Percentiles rank a stretch among this genome's conserved stretches.
phyloP scores from a whole-genome alignment of 352 stramenopile genomes.

The Pythium monospermum region DNA sequence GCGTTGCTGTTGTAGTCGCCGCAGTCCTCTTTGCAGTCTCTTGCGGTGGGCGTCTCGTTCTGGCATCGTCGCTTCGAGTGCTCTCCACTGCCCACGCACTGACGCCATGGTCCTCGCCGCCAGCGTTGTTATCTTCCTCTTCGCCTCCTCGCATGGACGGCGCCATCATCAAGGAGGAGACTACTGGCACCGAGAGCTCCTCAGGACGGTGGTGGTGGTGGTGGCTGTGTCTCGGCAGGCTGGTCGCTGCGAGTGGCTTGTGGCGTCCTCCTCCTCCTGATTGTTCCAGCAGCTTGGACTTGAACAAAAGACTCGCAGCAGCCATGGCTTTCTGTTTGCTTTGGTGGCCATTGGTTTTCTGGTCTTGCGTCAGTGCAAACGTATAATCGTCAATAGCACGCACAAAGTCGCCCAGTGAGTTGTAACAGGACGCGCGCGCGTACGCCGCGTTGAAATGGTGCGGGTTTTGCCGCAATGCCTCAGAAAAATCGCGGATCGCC shows the following conservation, averaged over 20 bases:
- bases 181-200: no score
- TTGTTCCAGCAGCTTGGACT: constrained; percentile 28
- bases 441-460: constrained; percentile 88
- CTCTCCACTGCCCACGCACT: no score
- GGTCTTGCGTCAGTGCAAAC: constrained; percentile 79
- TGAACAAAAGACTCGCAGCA: no score
- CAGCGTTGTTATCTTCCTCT: neutral
- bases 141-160: neutral
- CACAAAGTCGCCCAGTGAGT: constrained; percentile 79
- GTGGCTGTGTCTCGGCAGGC: constrained; percentile 24
- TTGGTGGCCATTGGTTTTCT: constrained; percentile 21
- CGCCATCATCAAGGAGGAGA: no score
- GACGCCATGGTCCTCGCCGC: neutral
- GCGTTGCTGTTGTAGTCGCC: no score
- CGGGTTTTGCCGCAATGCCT: constrained; percentile 68
- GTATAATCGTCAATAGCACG: constrained; percentile 90
- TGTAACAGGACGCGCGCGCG: constrained; percentile 81
- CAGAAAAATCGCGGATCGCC: constrained; percentile 78
- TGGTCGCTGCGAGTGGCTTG: no score
- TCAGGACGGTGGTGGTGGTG: no score
- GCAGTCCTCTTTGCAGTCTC: no score
- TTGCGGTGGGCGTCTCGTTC: no score
- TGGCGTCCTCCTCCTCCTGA: no score
- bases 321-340: constrained; percentile 20
- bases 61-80: no score